Evolutionary conservation across 1,139 yeast species (phyloP).

Genomic region (Taiozyma sp.): DNA sequence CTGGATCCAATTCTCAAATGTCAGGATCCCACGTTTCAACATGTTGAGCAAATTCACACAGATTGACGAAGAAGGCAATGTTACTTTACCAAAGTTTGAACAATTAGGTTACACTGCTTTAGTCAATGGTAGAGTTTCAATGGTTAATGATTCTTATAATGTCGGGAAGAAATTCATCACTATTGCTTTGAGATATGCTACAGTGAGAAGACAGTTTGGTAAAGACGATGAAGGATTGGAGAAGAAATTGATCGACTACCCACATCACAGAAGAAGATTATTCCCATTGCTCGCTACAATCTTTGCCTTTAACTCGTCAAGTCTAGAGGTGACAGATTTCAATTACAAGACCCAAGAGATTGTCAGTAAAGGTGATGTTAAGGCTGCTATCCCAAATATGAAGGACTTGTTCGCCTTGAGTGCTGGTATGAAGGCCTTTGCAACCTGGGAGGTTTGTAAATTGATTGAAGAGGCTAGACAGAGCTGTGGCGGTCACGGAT

Average conservation of each 20-base stretch:
- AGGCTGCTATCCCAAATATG: constrained; percentile 48
- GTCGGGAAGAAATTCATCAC: constrained; percentile 73
- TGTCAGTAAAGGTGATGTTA: constrained; percentile 38
- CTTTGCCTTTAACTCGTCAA: constrained; percentile 54
- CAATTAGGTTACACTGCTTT: constrained; percentile 84
- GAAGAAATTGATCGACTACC: constrained; percentile 71
- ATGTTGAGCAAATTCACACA: constrained; percentile 79
- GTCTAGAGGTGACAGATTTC: constrained; percentile 36
- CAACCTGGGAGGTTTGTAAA: constrained; percentile 79
- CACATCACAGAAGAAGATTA: constrained; percentile 81
- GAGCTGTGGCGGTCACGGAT: constrained; percentile 95
- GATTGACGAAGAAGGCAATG: constrained; percentile 58
- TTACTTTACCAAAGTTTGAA: constrained; percentile 66
- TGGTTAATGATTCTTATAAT: constrained; percentile 82
- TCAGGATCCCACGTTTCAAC: constrained; percentile 73
- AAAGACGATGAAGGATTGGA: constrained; percentile 38
- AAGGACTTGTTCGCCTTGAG: constrained; percentile 80
- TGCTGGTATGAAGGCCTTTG: constrained; percentile 84
- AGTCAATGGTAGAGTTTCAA: constrained; percentile 80
- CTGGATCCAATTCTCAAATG: constrained; percentile 85
- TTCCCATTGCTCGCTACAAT: constrained; percentile 71
- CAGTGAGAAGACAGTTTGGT: constrained; percentile 83
- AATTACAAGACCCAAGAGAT: constrained; percentile 52
- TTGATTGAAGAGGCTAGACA: constrained; percentile 86
- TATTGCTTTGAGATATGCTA: constrained; percentile 84